These are phyloP conservation scores for Omphalotus olearius DNA, from an alignment of 1,284 basidiomycete species.

Conservation along the genomic window DNA sequence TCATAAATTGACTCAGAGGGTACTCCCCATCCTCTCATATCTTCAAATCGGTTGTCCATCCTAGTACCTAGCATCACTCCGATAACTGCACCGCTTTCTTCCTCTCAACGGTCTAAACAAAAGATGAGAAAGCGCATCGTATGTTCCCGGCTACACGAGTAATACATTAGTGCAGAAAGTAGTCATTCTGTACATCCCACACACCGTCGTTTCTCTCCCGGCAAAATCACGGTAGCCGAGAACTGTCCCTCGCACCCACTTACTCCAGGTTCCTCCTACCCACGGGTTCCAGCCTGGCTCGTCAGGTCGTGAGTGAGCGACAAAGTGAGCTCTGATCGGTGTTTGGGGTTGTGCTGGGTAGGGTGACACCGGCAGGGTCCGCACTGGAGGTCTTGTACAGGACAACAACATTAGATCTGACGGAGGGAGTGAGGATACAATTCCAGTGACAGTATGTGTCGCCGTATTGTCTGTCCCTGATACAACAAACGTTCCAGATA, in stretches of 20 bases:
- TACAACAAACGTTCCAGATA: constrained; percentile 43
- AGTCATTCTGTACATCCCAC: constrained; percentile 14
- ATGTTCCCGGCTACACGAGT: constrained; percentile 54
- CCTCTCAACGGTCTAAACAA: constrained; percentile 50
- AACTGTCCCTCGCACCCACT: constrained; percentile 50
- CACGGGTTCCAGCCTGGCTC: constrained; percentile 46
- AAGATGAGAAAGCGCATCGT: constrained; percentile 62
- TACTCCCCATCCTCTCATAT: constrained; percentile 63
- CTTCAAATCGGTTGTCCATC: constrained; percentile 55
- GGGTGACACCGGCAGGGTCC: constrained; percentile 60
- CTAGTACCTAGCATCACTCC: constrained; percentile 64
- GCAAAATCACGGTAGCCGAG: constrained; percentile 57
- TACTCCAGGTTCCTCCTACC: constrained; percentile 48
- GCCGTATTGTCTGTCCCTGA: constrained; percentile 21
- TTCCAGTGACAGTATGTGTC: constrained; percentile 42
- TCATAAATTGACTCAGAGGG: constrained; percentile 68
- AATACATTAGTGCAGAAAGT: background rate
- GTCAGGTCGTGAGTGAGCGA: constrained; percentile 39
- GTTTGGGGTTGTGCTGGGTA: constrained; percentile 56
- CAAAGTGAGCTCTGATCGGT: constrained; percentile 52
- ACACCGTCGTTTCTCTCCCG: constrained; percentile 52
- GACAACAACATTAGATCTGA: constrained; percentile 57
- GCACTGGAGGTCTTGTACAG: constrained; percentile 23
- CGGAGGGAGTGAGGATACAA: constrained; percentile 55
- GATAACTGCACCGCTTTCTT: constrained; percentile 61